Evolutionary conservation across 1,139 yeast genomes (phyloP).

Genomic region (Sugiyamaella sp.): DNA sequence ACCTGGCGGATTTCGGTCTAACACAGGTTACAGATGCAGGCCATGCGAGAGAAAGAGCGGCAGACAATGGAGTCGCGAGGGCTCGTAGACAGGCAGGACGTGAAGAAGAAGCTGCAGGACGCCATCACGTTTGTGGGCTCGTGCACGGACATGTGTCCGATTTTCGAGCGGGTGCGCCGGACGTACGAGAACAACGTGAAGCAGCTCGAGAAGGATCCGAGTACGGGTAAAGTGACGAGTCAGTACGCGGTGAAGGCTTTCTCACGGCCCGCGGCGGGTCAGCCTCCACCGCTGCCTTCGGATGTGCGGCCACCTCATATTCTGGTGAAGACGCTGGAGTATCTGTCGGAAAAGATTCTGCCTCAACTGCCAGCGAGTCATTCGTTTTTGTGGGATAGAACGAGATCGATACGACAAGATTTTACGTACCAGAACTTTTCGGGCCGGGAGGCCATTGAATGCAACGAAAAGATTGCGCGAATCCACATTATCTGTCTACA

Average conservation of each 20-base stretch:
- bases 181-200: slow-evolving; percentile 87
- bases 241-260: slow-evolving; percentile 84
- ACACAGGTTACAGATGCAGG: slow-evolving; percentile 45
- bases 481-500: slow-evolving; percentile 84
- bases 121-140: slow-evolving; percentile 89
- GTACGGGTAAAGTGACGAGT: slow-evolving; percentile 63
- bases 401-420: slow-evolving; percentile 96
- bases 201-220: slow-evolving; percentile 65
- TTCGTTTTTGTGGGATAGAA: slow-evolving; percentile 96
- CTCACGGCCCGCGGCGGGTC: slow-evolving; percentile 97
- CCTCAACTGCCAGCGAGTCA: slow-evolving; percentile 80
- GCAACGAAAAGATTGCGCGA: slow-evolving; percentile 89
- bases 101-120: slow-evolving; percentile 76
- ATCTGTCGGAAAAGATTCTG: slow-evolving; percentile 65
- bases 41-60: slow-evolving; percentile 77
- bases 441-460: slow-evolving; percentile 92
- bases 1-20: not conserved
- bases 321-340: slow-evolving; percentile 64
- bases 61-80: slow-evolving; percentile 78
- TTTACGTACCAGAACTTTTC: slow-evolving; percentile 93
- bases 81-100: slow-evolving; percentile 85
- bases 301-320: slow-evolving; percentile 94
- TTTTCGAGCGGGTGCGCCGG: slow-evolving; percentile 87
- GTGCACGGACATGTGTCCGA: slow-evolving; percentile 93
- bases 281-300: slow-evolving; percentile 96